Conservation (phyloP, 805 yeast genomes). For the Yueomyces sp. region DNA sequence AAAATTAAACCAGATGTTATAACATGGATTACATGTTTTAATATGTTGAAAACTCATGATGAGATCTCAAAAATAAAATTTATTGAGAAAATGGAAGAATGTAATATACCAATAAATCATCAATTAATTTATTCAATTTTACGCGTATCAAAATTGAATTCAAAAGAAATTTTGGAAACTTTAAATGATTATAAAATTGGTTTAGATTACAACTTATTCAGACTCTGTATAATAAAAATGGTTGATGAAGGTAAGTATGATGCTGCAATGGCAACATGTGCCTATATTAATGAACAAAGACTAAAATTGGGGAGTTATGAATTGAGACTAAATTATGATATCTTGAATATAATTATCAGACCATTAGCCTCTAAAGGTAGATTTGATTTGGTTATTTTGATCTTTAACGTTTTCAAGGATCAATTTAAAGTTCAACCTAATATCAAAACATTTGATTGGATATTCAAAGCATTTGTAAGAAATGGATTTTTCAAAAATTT, state of each 20-base stretch:
- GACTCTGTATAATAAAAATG: too few relatives aligned
- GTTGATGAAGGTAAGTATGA: slow-evolving; percentile 17
- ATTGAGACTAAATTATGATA: slow-evolving; percentile 3
- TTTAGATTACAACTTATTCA: too few relatives aligned
- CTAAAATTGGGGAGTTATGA: slow-evolving; percentile 9
- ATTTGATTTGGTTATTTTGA: slow-evolving; percentile 24
- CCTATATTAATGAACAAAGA: neutral
- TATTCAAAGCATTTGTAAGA: slow-evolving; percentile 24
- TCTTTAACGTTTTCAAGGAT: slow-evolving; percentile 20
- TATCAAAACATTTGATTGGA: slow-evolving; percentile 19
- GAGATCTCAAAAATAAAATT: slow-evolving; percentile 20
- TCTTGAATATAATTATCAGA: slow-evolving; percentile 21
- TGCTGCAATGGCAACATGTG: slow-evolving; percentile 14
- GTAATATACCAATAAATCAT: slow-evolving; percentile 21
- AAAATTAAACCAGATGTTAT: slow-evolving; percentile 22
- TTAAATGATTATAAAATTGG: too few relatives aligned
- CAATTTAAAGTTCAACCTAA: slow-evolving; percentile 21
- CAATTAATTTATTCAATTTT: slow-evolving; percentile 17
- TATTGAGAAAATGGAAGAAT: slow-evolving; percentile 20
- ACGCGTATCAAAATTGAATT: slow-evolving; percentile 2
- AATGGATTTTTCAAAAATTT: slow-evolving; percentile 23
- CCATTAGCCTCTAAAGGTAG: slow-evolving; percentile 22
- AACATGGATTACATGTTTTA: slow-evolving; percentile 28
- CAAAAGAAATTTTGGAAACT: neutral
- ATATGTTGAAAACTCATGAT: slow-evolving; percentile 21